Percentiles rank a stretch among this genome's conserved stretches.
These are phyloP conservation scores for Cladosporium halotolerans DNA, from an alignment of 2,329 filamentous ascomycete species.

Conservation along the genomic window DNA sequence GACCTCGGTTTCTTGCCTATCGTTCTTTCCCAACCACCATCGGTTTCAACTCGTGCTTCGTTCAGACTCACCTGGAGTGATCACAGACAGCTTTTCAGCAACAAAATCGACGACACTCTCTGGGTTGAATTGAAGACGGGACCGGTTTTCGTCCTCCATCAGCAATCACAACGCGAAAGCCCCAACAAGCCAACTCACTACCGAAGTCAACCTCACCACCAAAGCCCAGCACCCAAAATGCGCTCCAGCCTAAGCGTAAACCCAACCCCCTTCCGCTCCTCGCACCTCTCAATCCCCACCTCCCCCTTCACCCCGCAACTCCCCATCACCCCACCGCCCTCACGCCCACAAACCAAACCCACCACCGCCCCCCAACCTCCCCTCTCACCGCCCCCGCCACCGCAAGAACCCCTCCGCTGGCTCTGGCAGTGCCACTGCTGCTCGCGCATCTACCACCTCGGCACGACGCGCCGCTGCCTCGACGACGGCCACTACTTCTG, in stretches of 20 bases:
- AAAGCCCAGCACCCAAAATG: conserved; percentile 15
- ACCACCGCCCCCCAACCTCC: neutral
- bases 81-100: neutral
- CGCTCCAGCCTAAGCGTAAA: conserved; percentile 30
- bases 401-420: conserved; percentile 38
- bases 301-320: conserved; percentile 8
- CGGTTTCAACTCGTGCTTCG: neutral
- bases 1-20: neutral
- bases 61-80: neutral
- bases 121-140: neutral
- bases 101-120: neutral
- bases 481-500: conserved; percentile 51
- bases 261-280: conserved; percentile 38
- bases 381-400: conserved; percentile 19
- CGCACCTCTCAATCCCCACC: conserved; percentile 36
- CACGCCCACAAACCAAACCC: neutral
- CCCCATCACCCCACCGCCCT: conserved; percentile 17
- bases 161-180: neutral
- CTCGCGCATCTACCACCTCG: conserved; percentile 41
- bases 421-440: conserved; percentile 51
- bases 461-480: conserved; percentile 47
- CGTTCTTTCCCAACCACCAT: neutral
- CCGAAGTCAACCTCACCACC: neutral
- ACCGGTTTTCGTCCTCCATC: neutral
- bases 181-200: neutral